phyloP scores from a whole-genome alignment of 2,329 filamentous ascomycete species.

The Alternaria gaisen region DNA sequence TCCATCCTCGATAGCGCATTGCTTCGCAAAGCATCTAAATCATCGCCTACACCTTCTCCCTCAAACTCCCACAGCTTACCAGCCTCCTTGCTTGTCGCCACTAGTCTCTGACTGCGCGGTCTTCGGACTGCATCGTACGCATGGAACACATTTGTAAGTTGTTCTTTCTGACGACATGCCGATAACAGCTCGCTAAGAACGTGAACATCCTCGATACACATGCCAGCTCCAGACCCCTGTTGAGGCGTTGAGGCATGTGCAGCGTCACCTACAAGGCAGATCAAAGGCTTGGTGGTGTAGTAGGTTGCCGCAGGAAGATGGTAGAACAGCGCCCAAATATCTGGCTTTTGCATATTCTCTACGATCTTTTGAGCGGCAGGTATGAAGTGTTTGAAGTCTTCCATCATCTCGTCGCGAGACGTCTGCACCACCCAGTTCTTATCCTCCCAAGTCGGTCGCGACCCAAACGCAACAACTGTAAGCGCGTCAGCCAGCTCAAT shows the following conservation, averaged over 20 bases:
- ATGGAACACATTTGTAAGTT: slow-evolving; percentile 46
- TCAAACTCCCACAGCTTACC: slow-evolving; percentile 54
- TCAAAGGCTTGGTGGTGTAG: slow-evolving; percentile 40
- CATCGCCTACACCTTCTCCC: slow-evolving; percentile 39
- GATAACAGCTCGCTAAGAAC: slow-evolving; percentile 54
- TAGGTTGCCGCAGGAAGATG: slow-evolving; percentile 56
- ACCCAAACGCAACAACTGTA: slow-evolving; percentile 41
- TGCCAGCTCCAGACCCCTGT: slow-evolving; percentile 19
- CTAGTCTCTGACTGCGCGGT: slow-evolving; percentile 52
- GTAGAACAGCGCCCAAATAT: slow-evolving; percentile 60
- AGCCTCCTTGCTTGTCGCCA: slow-evolving; percentile 51
- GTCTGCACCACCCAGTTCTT: slow-evolving; percentile 39
- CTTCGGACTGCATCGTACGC: slow-evolving; percentile 53
- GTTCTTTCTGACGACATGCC: slow-evolving; percentile 14
- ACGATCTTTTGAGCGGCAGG: slow-evolving; percentile 31
- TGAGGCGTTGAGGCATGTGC: slow-evolving; percentile 14
- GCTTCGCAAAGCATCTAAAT: slow-evolving; percentile 44
- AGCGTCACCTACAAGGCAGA: slow-evolving; percentile 61
- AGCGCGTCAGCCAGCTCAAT: not conserved
- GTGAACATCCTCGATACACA: slow-evolving; percentile 64
- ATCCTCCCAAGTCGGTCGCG: slow-evolving; percentile 30
- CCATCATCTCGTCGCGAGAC: slow-evolving; percentile 37
- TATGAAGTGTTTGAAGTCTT: slow-evolving; percentile 37
- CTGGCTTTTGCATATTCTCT: slow-evolving; percentile 55
- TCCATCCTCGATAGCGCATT: slow-evolving; percentile 44